Conservation (phyloP, 495 filamentous ascomycete species). For the Extremus antarcticus region DNA sequence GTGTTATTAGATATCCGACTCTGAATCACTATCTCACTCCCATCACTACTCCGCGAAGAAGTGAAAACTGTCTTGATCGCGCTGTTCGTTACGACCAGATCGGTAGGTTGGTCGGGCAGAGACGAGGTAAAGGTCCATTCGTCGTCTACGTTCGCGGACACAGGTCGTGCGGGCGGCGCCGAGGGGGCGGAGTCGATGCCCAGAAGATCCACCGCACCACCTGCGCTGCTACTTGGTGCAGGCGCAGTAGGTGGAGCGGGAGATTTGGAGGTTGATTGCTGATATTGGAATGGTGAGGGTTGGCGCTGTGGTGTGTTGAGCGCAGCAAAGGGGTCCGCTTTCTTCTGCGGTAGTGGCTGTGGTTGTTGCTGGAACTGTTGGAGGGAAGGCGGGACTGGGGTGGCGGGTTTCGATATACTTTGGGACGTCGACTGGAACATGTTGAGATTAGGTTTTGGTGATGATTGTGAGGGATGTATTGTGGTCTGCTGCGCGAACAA, state of each 20-base stretch:
- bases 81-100: conserved; percentile 49
- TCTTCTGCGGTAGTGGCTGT: conserved; percentile 31
- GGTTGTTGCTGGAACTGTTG: conserved; percentile 27
- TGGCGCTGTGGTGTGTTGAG: conserved; percentile 26
- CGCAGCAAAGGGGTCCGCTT: conserved; percentile 32
- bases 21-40: conserved; percentile 45
- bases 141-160: conserved; percentile 46
- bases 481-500: conserved; percentile 17
- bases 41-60: conserved; percentile 30
- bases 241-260: conserved; percentile 8
- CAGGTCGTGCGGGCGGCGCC: conserved; percentile 24
- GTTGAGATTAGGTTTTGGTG: conserved; percentile 23
- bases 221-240: conserved; percentile 34
- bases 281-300: conserved; percentile 34
- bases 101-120: conserved; percentile 56
- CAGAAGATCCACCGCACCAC: conserved; percentile 8
- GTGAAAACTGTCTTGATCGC: conserved; percentile 44
- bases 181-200: conserved; percentile 17
- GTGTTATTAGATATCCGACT: conserved; percentile 71
- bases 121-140: conserved; percentile 93
- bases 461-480: conserved; percentile 15
- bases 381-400: conserved; percentile 26
- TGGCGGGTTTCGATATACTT: conserved; percentile 24
- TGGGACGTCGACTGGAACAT: conserved; percentile 21
- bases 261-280: conserved; percentile 26